A percentile compares a stretch with the other conserved stretches of the same genome.
These are phyloP conservation scores for Geum urbanum DNA, from an alignment of 306 rosid species.

Conservation along the genomic window DNA sequence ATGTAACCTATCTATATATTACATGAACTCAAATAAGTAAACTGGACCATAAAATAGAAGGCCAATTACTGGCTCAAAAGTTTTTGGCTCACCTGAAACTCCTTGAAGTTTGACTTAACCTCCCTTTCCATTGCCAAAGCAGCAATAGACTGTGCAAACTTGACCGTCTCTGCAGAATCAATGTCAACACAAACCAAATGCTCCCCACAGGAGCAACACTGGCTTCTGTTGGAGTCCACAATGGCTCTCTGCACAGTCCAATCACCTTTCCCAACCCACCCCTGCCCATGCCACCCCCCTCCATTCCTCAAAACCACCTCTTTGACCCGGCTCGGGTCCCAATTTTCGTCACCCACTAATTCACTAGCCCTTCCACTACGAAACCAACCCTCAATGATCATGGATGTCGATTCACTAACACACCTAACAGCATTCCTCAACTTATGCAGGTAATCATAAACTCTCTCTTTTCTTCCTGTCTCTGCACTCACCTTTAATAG, in stretches of 20 bases:
- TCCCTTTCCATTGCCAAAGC: constrained; percentile 73
- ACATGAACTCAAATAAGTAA: neutral
- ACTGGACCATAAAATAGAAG: neutral
- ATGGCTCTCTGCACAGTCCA: constrained; percentile 51
- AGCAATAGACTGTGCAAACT: constrained; percentile 61
- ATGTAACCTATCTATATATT: neutral
- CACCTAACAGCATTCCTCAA: constrained; percentile 55
- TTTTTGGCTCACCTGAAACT: constrained; percentile 61
- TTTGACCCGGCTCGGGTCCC: constrained; percentile 34
- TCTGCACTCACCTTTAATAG: constrained; percentile 56
- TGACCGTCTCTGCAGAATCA: constrained; percentile 57
- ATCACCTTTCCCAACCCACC: constrained; percentile 82
- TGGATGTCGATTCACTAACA: constrained; percentile 48
- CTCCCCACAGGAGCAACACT: constrained; percentile 54
- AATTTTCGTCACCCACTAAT: constrained; percentile 42
- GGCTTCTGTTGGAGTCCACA: constrained; percentile 41
- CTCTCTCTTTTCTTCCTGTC: constrained; percentile 50
- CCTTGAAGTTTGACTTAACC: constrained; percentile 55
- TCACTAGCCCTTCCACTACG: constrained; percentile 37
- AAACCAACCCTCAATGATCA: constrained; percentile 73
- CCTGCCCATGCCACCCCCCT: constrained; percentile 94
- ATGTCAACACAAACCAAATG: constrained; percentile 73
- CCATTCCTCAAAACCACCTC: constrained; percentile 56
- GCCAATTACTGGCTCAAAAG: neutral
- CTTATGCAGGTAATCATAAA: constrained; percentile 75